Conservation (phyloP, 129 eudicot species). For the Scalesia atractyloides region DNA sequence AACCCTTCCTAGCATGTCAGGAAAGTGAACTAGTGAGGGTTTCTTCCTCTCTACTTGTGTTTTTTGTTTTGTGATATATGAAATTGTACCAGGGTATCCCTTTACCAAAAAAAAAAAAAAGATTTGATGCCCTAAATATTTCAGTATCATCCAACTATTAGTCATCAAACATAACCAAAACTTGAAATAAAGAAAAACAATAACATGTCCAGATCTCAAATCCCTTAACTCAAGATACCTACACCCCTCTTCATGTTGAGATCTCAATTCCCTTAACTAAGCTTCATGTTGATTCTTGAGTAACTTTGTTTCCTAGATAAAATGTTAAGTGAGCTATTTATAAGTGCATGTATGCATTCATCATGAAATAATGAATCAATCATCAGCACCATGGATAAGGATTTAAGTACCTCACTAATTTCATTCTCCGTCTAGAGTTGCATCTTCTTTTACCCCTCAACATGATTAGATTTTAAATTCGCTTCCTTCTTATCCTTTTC, state of each 20-base stretch:
- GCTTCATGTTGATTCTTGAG: slow-evolving; percentile 82
- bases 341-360: too few species aligned
- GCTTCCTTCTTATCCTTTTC: slow-evolving; percentile 63
- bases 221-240: slow-evolving; percentile 86
- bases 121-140: too few species aligned
- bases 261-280: slow-evolving; percentile 73
- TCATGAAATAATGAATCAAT: slow-evolving; percentile 15
- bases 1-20: too few species aligned
- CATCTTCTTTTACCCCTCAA: slow-evolving; percentile 59
- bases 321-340: slow-evolving; percentile 15
- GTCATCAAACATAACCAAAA: too few species aligned
- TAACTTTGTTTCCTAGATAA: slow-evolving; percentile 50
- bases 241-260: slow-evolving; percentile 84
- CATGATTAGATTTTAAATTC: slow-evolving; percentile 53
- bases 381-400: slow-evolving; percentile 9
- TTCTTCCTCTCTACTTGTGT: too few species aligned
- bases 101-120: too few species aligned
- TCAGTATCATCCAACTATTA: too few species aligned
- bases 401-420: slow-evolving; percentile 66
- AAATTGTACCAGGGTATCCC: too few species aligned
- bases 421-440: slow-evolving; percentile 73
- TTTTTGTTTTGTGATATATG: too few species aligned
- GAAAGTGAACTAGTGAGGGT: too few species aligned
- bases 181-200: too few species aligned
- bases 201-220: too few species aligned